Percentiles rank a stretch among this genome's conserved stretches.
Evolutionary conservation across 495 filamentous ascomycete genomes (phyloP).

Genomic region (Penicillium verhagenii): DNA sequence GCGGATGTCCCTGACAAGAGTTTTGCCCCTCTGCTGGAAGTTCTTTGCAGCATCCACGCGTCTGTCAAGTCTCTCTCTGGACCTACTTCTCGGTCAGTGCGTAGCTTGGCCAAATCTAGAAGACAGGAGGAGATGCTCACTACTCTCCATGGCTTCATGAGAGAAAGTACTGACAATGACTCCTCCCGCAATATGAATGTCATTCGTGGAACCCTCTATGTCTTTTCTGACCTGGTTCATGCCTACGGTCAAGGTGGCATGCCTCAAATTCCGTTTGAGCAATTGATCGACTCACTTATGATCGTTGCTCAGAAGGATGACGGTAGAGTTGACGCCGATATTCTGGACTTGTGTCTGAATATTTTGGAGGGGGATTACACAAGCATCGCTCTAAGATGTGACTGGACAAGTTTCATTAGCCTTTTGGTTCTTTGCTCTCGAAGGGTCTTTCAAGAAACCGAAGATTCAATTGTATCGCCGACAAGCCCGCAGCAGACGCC

Average conservation of each 20-base stretch:
- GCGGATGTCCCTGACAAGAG: slow-evolving; percentile 67
- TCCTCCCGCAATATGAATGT: slow-evolving; percentile 57
- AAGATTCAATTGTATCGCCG: slow-evolving; percentile 14
- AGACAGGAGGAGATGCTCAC: slow-evolving; percentile 68
- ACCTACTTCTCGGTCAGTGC: slow-evolving; percentile 71
- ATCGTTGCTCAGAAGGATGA: slow-evolving; percentile 53
- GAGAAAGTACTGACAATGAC: slow-evolving; percentile 44
- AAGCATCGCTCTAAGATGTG: slow-evolving; percentile 31
- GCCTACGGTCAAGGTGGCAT: slow-evolving; percentile 62
- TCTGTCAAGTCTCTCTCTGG: slow-evolving; percentile 67
- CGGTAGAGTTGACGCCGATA: slow-evolving; percentile 54
- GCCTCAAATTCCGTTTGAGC: slow-evolving; percentile 51
- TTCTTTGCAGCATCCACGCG: slow-evolving; percentile 79
- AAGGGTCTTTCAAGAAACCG: slow-evolving; percentile 42
- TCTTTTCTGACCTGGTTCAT: slow-evolving; percentile 58
- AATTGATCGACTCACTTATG: slow-evolving; percentile 55
- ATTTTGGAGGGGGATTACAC: slow-evolving; percentile 41
- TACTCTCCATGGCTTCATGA: slow-evolving; percentile 61
- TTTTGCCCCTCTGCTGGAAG: slow-evolving; percentile 68
- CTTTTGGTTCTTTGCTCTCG: slow-evolving; percentile 68
- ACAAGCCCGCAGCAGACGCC: slow-evolving; percentile 23
- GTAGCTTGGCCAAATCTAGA: slow-evolving; percentile 76
- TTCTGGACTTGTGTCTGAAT: slow-evolving; percentile 48
- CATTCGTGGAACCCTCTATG: slow-evolving; percentile 65
- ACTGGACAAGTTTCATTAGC: slow-evolving; percentile 34